These are phyloP conservation scores for Lentinula boryana DNA, from an alignment of 768 basidiomycete species.

Conservation along the genomic window DNA sequence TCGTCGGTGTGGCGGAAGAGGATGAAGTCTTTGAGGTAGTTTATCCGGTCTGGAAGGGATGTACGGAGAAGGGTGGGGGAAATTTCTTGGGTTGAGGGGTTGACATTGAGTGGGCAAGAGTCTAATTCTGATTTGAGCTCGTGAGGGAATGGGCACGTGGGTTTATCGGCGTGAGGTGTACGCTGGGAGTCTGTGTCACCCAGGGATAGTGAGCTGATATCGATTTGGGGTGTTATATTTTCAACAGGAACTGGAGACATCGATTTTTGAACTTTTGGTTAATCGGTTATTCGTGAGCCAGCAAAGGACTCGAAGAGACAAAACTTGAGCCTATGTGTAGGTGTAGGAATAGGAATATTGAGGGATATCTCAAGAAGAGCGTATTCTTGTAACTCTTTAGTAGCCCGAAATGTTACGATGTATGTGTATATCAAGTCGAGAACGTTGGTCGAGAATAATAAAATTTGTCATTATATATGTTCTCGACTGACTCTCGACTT, in stretches of 20 bases:
- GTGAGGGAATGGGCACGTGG: background rate
- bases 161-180: conserved; percentile 1
- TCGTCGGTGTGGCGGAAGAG: conserved; percentile 35
- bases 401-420: too few relatives aligned
- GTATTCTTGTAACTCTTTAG: too few relatives aligned
- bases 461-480: too few relatives aligned
- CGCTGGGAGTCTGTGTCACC: background rate
- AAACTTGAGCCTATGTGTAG: too few relatives aligned
- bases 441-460: too few relatives aligned
- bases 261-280: background rate
- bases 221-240: background rate
- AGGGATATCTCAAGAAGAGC: too few relatives aligned
- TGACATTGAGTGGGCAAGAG: background rate
- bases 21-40: conserved; percentile 41
- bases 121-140: background rate
- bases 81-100: conserved; percentile 4
- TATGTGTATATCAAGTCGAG: too few relatives aligned
- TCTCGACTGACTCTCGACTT: too few relatives aligned
- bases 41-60: conserved; percentile 26
- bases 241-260: background rate
- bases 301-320: too few relatives aligned
- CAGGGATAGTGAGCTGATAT: background rate
- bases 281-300: too few relatives aligned
- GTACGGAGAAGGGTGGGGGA: conserved; percentile 4
- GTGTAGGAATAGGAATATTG: too few relatives aligned